Conservation (phyloP, 1,284 basidiomycete species). For the Rhodotorula glutinis region DNA sequence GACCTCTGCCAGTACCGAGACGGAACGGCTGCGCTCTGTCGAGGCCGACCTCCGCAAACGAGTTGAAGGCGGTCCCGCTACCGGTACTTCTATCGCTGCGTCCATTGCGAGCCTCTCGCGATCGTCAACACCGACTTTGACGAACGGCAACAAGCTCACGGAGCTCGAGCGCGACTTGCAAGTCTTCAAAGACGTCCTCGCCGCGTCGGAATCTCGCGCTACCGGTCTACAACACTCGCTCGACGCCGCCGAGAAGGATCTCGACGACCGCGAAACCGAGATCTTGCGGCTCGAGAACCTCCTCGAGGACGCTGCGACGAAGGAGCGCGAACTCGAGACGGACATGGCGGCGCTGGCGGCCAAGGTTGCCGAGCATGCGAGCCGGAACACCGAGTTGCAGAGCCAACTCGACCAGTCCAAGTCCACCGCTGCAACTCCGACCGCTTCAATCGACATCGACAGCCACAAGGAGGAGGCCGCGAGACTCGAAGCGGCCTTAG, state of each 20-base stretch:
- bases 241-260: conserved; percentile 27
- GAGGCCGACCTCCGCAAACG: conserved; percentile 3
- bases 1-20: conserved; percentile 3
- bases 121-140: background rate
- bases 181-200: conserved; percentile 30
- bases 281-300: conserved; percentile 20
- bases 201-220: conserved; percentile 26
- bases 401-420: conserved; percentile 12
- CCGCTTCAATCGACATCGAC: background rate
- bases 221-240: conserved; percentile 25
- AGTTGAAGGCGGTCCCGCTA: background rate
- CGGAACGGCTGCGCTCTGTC: conserved; percentile 16
- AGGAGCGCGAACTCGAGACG: conserved; percentile 24
- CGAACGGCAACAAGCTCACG: conserved; percentile 1
- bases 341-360: conserved; percentile 19
- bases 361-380: conserved; percentile 13
- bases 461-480: conserved; percentile 7
- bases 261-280: conserved; percentile 23
- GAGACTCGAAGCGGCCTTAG: too few relatives aligned
- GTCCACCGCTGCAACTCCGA: too few relatives aligned
- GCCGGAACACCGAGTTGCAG: conserved; percentile 18
- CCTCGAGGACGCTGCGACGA: background rate
- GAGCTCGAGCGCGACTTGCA: conserved; percentile 21
- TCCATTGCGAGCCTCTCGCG: conserved; percentile 4
- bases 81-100: background rate